Evolutionary conservation across 164 flowering plant species (phyloP).

Genomic region (Pachysandra terminalis): DNA sequence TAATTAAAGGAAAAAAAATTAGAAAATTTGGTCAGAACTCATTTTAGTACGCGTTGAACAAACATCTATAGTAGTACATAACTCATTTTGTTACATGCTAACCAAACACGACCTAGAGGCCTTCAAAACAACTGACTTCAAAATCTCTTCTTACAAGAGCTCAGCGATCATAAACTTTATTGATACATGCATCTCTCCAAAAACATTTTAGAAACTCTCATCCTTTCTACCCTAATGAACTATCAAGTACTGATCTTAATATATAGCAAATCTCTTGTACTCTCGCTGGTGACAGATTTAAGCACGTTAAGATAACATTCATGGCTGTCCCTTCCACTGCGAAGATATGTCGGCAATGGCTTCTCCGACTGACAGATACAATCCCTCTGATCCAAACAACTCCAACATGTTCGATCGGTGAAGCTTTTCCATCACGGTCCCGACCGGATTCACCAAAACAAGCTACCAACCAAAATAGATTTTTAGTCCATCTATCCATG

Average conservation of each 20-base stretch:
- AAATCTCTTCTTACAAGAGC: constrained; percentile 30
- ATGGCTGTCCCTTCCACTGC: constrained; percentile 43
- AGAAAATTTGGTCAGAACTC: too few relatives aligned
- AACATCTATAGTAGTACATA: too few relatives aligned
- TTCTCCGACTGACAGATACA: constrained; percentile 79
- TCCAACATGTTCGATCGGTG: constrained; percentile 47
- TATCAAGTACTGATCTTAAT: neutral
- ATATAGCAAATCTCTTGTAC: neutral
- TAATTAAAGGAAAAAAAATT: too few relatives aligned
- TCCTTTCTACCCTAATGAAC: too few relatives aligned
- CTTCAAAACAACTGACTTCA: neutral
- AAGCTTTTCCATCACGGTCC: constrained; percentile 75
- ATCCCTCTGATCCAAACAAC: constrained; percentile 43
- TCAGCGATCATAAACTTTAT: neutral
- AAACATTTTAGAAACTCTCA: neutral
- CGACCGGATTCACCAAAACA: constrained; percentile 74
- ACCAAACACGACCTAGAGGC: too few relatives aligned
- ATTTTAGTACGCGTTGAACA: too few relatives aligned
- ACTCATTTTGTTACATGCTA: too few relatives aligned
- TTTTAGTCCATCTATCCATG: too few relatives aligned
- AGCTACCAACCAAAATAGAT: constrained; percentile 44
- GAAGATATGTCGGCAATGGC: constrained; percentile 67
- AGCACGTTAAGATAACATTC: constrained; percentile 7
- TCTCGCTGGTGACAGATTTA: neutral
- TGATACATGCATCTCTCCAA: neutral